phyloP scores from a whole-genome alignment of 169 alveolate species.

The Plasmodium knowlesi region DNA sequence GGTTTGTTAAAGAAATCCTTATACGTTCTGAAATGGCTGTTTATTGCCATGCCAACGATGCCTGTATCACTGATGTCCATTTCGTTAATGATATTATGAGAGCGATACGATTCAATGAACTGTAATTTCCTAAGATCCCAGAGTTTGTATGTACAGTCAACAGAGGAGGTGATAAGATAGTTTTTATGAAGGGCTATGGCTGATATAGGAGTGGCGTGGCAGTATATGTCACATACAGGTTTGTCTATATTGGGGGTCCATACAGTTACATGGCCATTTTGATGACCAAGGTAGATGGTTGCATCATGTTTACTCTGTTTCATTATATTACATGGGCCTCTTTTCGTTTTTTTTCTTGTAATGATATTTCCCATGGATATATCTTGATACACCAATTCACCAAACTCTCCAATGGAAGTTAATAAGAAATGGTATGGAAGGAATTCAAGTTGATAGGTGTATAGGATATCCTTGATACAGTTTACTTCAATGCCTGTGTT shows the following conservation, averaged over 20 bases:
- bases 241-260: slow-evolving; percentile 95
- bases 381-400: slow-evolving; percentile 94
- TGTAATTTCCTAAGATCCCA: slow-evolving; percentile 94
- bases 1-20: slow-evolving; percentile 31
- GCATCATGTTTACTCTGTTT: slow-evolving; percentile 92
- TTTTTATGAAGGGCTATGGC: slow-evolving; percentile 75
- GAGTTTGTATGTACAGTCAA: slow-evolving; percentile 90
- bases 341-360: slow-evolving; percentile 91
- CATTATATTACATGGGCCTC: slow-evolving; percentile 92
- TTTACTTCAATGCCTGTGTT: slow-evolving; percentile 95
- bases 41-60: slow-evolving; percentile 77
- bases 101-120: slow-evolving; percentile 22
- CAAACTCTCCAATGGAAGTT: slow-evolving; percentile 92
- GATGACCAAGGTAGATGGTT: slow-evolving; percentile 93
- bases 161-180: slow-evolving; percentile 80
- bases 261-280: slow-evolving; percentile 93
- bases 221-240: slow-evolving; percentile 77
- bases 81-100: slow-evolving; percentile 59
- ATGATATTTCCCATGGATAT: slow-evolving; percentile 93
- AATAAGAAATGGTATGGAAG: slow-evolving; percentile 94
- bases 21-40: slow-evolving; percentile 79
- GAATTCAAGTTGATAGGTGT: slow-evolving; percentile 91
- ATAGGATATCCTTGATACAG: slow-evolving; percentile 89
- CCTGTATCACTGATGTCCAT: slow-evolving; percentile 68
- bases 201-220: slow-evolving; percentile 81